A percentile compares a stretch with the other conserved stretches of the same genome.
Evolutionary conservation across 2,329 filamentous ascomycete genomes (phyloP).

Genomic region (Curvularia hawaiiensis): DNA sequence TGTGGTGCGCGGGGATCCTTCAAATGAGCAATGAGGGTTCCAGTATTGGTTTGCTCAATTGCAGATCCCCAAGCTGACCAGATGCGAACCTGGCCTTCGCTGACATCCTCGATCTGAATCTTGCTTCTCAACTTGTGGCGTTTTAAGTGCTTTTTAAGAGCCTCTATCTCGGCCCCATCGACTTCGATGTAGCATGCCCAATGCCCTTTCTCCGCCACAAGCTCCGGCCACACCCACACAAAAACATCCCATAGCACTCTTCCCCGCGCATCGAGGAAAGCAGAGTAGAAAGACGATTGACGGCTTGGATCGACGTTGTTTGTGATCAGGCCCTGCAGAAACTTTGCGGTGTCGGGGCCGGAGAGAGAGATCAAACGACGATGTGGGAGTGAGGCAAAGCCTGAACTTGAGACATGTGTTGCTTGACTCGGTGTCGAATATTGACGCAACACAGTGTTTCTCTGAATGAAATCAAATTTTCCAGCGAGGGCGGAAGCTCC

Average conservation of each 20-base stretch:
- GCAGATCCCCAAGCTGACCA: slow-evolving; percentile 73
- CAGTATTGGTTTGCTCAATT: slow-evolving; percentile 10
- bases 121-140: slow-evolving; percentile 87
- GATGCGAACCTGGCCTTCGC: slow-evolving; percentile 69
- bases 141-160: slow-evolving; percentile 73
- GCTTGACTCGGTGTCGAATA: slow-evolving; percentile 1
- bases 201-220: slow-evolving; percentile 39
- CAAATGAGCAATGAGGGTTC: slow-evolving; percentile 17
- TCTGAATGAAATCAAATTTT: neutral
- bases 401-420: slow-evolving; percentile 40
- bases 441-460: neutral
- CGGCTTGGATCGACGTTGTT: slow-evolving; percentile 64
- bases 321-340: slow-evolving; percentile 87
- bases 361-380: slow-evolving; percentile 80
- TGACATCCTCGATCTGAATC: slow-evolving; percentile 65
- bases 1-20: slow-evolving; percentile 32
- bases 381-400: slow-evolving; percentile 65
- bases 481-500: neutral
- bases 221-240: slow-evolving; percentile 63
- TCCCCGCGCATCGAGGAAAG: slow-evolving; percentile 82
- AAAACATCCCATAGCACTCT: slow-evolving; percentile 89
- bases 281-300: slow-evolving; percentile 64
- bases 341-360: slow-evolving; percentile 79
- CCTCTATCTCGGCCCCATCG: slow-evolving; percentile 68
- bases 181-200: slow-evolving; percentile 79